phyloP scores from a whole-genome alignment of 164 flowering plant species.

The Macadamia integrifolia region DNA sequence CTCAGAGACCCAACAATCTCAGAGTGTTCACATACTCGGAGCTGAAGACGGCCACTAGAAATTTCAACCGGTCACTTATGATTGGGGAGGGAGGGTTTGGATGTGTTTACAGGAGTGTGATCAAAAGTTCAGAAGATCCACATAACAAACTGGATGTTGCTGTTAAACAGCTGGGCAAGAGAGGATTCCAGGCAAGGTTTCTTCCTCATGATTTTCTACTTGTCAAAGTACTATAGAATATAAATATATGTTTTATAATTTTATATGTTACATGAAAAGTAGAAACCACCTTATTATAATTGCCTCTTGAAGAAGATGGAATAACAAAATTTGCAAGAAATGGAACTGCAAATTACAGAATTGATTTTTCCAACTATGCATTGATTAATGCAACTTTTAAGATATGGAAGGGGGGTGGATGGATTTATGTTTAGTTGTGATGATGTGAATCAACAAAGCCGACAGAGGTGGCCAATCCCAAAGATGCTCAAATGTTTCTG shows the following conservation, averaged over 20 bases:
- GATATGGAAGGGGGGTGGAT: no score
- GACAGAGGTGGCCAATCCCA: not conserved
- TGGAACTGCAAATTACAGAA: no score
- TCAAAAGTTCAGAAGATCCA: constrained; percentile 53
- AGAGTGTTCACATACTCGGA: constrained; percentile 44
- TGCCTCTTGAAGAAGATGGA: no score
- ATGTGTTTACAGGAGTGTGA: constrained; percentile 52
- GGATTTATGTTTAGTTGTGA: not conserved
- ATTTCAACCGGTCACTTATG: constrained; percentile 52
- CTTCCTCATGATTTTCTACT: constrained; percentile 3
- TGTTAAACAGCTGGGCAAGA: constrained; percentile 72
- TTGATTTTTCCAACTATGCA: no score
- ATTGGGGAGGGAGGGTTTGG: constrained; percentile 73
- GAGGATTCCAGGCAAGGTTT: constrained; percentile 77
- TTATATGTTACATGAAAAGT: no score
- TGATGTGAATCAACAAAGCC: not conserved
- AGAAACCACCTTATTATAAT: no score
- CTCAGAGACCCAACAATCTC: constrained; percentile 67
- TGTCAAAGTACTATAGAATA: not conserved
- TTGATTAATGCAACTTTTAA: no score
- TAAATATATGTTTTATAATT: not conserved
- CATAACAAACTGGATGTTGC: constrained; percentile 59
- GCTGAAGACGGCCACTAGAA: constrained; percentile 46
- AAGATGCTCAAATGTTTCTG: not conserved
- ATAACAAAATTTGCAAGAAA: no score